phyloP scores from a whole-genome alignment of 306 rosid genomes.

The Vigna trinervia region DNA sequence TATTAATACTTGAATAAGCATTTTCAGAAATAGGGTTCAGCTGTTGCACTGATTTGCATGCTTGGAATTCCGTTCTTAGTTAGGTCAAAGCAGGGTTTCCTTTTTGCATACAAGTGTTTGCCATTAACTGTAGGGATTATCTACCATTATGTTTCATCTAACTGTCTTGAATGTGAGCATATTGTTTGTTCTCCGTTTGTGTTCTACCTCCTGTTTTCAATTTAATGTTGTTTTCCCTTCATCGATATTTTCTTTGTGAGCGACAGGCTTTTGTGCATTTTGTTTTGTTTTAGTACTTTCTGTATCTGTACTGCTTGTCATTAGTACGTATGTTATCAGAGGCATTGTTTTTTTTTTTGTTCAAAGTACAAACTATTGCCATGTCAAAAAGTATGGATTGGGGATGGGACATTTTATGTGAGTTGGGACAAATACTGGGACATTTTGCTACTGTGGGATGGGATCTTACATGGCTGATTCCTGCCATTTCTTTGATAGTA shows the following conservation, averaged over 20 bases:
- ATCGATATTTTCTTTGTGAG: background rate
- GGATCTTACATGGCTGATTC: slow-evolving; percentile 3
- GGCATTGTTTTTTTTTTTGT: slow-evolving; percentile 18
- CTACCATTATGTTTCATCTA: slow-evolving; percentile 35
- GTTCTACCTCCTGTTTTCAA: background rate
- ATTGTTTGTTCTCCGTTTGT: background rate
- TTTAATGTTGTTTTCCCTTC: background rate
- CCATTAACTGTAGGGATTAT: background rate
- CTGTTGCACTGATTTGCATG: slow-evolving; percentile 21
- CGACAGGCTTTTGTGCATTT: background rate
- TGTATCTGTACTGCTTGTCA: background rate
- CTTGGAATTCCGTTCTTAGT: slow-evolving; percentile 14
- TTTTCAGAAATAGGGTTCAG: background rate
- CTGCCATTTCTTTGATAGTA: background rate
- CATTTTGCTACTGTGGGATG: background rate
- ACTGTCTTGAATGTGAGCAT: slow-evolving; percentile 2
- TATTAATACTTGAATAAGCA: background rate
- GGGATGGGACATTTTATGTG: background rate
- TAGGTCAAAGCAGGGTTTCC: background rate
- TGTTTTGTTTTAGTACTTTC: slow-evolving; percentile 20
- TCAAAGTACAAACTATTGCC: background rate
- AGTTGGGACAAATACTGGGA: background rate
- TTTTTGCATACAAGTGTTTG: background rate
- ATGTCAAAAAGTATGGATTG: background rate
- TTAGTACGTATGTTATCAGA: background rate